Evolutionary conservation across 768 basidiomycete species (phyloP).

Genomic region (Fibroporia radiculosa): DNA sequence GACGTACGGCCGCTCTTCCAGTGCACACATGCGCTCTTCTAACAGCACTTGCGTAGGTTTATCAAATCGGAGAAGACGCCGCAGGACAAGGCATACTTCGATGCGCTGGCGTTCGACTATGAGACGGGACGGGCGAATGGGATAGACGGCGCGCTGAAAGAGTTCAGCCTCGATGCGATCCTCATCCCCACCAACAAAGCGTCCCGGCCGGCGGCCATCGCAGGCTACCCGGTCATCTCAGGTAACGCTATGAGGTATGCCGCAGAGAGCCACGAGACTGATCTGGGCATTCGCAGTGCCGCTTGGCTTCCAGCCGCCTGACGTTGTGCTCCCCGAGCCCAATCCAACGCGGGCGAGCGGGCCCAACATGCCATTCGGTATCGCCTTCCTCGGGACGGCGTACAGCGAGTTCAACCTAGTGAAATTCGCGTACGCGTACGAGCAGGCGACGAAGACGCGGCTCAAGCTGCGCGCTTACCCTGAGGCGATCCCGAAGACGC

Average conservation of each 20-base stretch:
- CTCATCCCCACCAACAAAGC: constrained; percentile 15
- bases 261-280: not conserved
- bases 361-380: constrained; percentile 42
- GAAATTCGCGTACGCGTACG: constrained; percentile 37
- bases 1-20: constrained; percentile 14
- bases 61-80: constrained; percentile 18
- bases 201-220: constrained; percentile 36
- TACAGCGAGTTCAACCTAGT: constrained; percentile 37
- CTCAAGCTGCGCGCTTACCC: constrained; percentile 39
- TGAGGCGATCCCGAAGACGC: constrained; percentile 51
- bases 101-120: constrained; percentile 20
- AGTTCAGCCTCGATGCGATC: constrained; percentile 24
- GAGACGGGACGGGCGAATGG: constrained; percentile 22
- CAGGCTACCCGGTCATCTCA: constrained; percentile 61
- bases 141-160: constrained; percentile 24
- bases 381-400: constrained; percentile 37
- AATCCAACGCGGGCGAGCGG: constrained; percentile 34
- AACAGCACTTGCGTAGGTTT: constrained; percentile 11
- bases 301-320: constrained; percentile 47
- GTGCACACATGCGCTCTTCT: constrained; percentile 7
- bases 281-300: constrained; percentile 32
- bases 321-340: constrained; percentile 30
- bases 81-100: constrained; percentile 20
- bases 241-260: constrained; percentile 24
- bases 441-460: constrained; percentile 50